Evolutionary conservation across 1,284 basidiomycete genomes (phyloP).

Genomic region (Xerocomus alliaceus): DNA sequence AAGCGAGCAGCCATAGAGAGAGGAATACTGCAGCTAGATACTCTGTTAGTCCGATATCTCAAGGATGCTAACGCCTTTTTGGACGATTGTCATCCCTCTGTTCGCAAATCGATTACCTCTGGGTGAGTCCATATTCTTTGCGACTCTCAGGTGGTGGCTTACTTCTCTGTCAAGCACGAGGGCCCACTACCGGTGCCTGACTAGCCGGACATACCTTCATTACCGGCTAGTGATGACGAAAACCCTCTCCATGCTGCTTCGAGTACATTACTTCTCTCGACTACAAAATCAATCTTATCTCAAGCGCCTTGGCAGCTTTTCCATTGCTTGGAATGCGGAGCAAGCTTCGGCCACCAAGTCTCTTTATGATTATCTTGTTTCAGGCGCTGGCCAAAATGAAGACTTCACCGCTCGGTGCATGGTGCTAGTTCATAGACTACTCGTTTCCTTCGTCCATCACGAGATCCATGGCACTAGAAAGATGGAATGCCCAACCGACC

Average conservation of each 20-base stretch:
- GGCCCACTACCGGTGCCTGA: slow-evolving; percentile 4
- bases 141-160: neutral
- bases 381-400: neutral
- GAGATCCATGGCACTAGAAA: neutral
- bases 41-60: neutral
- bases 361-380: neutral
- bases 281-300: neutral
- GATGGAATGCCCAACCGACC: too few species aligned
- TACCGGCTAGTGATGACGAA: slow-evolving; percentile 2
- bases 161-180: neutral
- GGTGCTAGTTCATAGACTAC: too few species aligned
- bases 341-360: neutral
- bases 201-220: neutral
- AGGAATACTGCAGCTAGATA: slow-evolving; percentile 2
- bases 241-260: slow-evolving; percentile 4
- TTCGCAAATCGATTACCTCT: slow-evolving; percentile 1
- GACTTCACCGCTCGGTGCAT: neutral
- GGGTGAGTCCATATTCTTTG: neutral
- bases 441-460: slow-evolving; percentile 7
- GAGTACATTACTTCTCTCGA: neutral
- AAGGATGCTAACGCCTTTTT: slow-evolving; percentile 10
- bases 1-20: slow-evolving; percentile 6
- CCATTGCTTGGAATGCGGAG: neutral
- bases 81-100: slow-evolving; percentile 6
- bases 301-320: slow-evolving; percentile 1